These are phyloP conservation scores for Lipomyces yamadae DNA, from an alignment of 805 yeast species.

Conservation along the genomic window DNA sequence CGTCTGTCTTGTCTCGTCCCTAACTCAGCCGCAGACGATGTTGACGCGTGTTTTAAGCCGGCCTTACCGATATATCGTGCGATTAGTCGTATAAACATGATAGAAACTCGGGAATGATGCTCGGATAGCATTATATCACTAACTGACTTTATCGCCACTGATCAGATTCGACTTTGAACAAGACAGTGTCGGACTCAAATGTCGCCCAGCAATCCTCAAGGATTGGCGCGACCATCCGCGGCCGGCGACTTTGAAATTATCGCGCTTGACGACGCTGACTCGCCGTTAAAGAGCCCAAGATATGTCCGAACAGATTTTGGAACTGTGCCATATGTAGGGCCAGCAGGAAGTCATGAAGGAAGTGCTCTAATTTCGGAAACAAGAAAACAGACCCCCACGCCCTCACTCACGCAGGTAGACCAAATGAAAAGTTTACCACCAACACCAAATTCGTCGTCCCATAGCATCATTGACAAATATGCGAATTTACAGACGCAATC, in stretches of 20 bases:
- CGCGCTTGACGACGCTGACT: conserved; percentile 22
- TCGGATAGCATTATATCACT: neutral
- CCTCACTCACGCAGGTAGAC: neutral
- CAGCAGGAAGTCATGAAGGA: neutral
- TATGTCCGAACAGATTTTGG: neutral
- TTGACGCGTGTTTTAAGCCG: no score
- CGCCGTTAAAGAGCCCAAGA: neutral
- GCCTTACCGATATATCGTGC: no score
- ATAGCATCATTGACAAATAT: conserved; percentile 13
- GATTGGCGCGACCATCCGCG: conserved; percentile 10
- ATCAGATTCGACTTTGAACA: neutral
- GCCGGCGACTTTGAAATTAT: conserved; percentile 28
- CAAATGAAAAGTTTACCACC: conserved; percentile 8
- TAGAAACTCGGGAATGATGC: no score
- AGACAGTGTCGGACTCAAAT: neutral
- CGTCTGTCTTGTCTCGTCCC: no score
- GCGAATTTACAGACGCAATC: conserved; percentile 6
- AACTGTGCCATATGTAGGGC: neutral
- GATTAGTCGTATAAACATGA: no score
- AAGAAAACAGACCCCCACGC: conserved; percentile 3
- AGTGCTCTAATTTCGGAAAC: conserved; percentile 6
- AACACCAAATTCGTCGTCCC: conserved; percentile 17
- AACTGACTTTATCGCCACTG: neutral
- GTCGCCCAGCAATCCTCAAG: neutral
- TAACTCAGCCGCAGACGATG: no score